phyloP scores from a whole-genome alignment of 805 yeast species.

The Zygosaccharomyces rouxii region DNA sequence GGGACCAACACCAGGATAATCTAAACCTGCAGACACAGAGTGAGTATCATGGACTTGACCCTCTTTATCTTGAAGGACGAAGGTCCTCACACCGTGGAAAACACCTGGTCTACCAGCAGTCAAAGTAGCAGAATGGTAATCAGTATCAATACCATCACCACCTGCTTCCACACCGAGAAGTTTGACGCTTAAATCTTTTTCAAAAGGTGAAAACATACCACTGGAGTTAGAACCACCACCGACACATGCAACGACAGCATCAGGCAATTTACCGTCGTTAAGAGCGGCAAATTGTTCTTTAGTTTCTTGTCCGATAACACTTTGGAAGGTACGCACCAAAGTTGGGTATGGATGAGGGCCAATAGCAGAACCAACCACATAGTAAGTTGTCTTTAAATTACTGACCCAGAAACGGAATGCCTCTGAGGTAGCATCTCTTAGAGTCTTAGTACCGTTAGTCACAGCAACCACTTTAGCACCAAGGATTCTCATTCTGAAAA shows the following conservation, averaged over 20 bases:
- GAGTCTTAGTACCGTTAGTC: conserved; percentile 88
- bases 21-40: conserved; percentile 96
- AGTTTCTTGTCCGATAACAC: conserved; percentile 93
- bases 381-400: conserved; percentile 79
- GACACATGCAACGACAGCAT: conserved; percentile 95
- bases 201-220: conserved; percentile 94
- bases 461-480: conserved; percentile 96
- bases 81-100: conserved; percentile 95
- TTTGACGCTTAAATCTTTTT: conserved; percentile 69
- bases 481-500: conserved; percentile 91
- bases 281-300: conserved; percentile 80
- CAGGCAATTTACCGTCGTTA: conserved; percentile 81
- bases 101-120: conserved; percentile 97
- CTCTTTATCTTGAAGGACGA: conserved; percentile 82
- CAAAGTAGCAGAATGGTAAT: conserved; percentile 88
- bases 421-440: conserved; percentile 97
- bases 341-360: conserved; percentile 99
- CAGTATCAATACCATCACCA: conserved; percentile 91
- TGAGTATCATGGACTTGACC: conserved; percentile 98
- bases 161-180: conserved; percentile 97
- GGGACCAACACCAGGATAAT: conserved; percentile 99
- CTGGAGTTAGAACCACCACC: conserved; percentile 99
- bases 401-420: conserved; percentile 97
- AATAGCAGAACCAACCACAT: conserved; percentile 95
- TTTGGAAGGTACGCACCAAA: conserved; percentile 95